Conservation (phyloP, 2,329 filamentous ascomycete species). For the Aspergillus tamarii region DNA sequence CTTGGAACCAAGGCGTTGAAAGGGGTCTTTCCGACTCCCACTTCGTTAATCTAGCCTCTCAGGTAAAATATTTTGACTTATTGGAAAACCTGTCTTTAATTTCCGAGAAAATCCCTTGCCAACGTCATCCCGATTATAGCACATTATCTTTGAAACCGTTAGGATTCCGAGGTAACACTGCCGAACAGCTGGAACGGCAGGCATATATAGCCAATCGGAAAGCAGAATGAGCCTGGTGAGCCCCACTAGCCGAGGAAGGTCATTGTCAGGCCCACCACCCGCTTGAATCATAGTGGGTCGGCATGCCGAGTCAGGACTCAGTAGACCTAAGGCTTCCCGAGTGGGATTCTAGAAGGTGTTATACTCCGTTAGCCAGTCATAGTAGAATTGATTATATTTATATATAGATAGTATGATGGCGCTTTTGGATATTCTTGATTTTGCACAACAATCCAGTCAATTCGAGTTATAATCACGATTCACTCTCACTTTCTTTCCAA, state of each 20-base stretch:
- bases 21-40: background rate
- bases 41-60: background rate
- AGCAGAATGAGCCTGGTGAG: rapidly evolving
- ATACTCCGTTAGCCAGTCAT: background rate
- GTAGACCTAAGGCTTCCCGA: background rate
- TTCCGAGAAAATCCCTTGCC: background rate
- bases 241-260: background rate
- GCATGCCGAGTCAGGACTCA: background rate
- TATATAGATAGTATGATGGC: background rate
- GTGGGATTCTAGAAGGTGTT: background rate
- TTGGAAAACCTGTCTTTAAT: background rate
- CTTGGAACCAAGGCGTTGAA: background rate
- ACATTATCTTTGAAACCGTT: background rate
- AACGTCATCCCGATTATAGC: background rate
- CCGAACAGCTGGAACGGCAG: background rate
- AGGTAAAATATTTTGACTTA: background rate
- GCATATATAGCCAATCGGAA: no score
- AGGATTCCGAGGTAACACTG: background rate
- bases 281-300: background rate
- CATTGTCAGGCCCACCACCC: background rate
- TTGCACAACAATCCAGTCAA: background rate
- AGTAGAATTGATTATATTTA: background rate
- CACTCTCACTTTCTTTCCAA: background rate
- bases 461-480: background rate
- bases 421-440: background rate